A percentile compares a stretch with the other conserved stretches of the same genome.
phyloP scores from a whole-genome alignment of 108 stramenopile genomes.

The Licmophora abbreviata region DNA sequence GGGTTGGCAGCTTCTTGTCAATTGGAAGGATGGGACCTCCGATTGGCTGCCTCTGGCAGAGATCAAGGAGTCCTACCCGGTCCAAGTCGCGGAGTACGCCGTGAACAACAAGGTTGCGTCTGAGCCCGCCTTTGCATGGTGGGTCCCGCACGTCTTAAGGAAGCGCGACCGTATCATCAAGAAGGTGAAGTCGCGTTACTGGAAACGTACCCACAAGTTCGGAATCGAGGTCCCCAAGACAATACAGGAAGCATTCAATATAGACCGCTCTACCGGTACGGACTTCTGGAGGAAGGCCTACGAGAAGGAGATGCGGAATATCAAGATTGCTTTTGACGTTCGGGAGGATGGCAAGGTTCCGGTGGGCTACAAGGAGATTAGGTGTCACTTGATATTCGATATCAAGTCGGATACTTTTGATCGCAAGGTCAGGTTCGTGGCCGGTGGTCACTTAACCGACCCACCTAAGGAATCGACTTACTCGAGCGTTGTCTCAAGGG shows the following conservation, averaged over 20 bases:
- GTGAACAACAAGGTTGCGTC: constrained; percentile 2
- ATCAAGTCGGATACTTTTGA: constrained; percentile 10
- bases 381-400: constrained; percentile 34
- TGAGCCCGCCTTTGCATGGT: constrained; percentile 34
- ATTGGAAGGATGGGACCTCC: constrained; percentile 35
- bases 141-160: constrained; percentile 10
- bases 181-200: constrained; percentile 16
- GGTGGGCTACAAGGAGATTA: constrained; percentile 26
- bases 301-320: constrained; percentile 28
- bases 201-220: constrained; percentile 10
- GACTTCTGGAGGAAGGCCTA: constrained; percentile 17
- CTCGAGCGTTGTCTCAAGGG: constrained; percentile 9
- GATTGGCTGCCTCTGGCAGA: constrained; percentile 16
- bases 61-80: constrained; percentile 23
- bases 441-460: constrained; percentile 6
- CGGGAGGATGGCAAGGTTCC: constrained; percentile 13
- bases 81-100: constrained; percentile 30
- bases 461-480: constrained; percentile 10
- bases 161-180: constrained; percentile 15
- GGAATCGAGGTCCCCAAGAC: constrained; percentile 20
- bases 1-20: constrained; percentile 17
- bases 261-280: constrained; percentile 22
- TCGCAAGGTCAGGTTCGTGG: constrained; percentile 18
- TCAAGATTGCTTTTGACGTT: constrained; percentile 25
- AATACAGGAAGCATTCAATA: constrained; percentile 12